These are phyloP conservation scores for Xanthoparmelia taractica DNA, from an alignment of 495 filamentous ascomycete species.

Conservation along the genomic window DNA sequence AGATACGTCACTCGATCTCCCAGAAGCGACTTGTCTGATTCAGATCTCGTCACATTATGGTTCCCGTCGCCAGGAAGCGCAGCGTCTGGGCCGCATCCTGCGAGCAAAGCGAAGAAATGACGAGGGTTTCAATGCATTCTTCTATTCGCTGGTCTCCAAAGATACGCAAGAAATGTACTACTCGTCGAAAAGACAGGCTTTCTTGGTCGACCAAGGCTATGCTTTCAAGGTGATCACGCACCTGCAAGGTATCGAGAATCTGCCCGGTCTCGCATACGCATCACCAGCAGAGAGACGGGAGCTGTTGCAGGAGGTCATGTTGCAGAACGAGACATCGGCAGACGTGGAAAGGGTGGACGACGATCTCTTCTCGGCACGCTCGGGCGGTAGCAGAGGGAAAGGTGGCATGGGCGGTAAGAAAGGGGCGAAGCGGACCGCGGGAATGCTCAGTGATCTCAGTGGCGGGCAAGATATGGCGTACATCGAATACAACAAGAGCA, in stretches of 20 bases:
- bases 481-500: conserved; percentile 71
- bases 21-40: conserved; percentile 94
- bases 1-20: conserved; percentile 92
- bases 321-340: conserved; percentile 74
- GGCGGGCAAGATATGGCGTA: conserved; percentile 97
- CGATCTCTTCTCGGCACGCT: conserved; percentile 67
- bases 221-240: conserved; percentile 99
- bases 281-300: conserved; percentile 78
- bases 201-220: conserved; percentile 97
- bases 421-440: conserved; percentile 69
- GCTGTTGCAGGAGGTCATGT: conserved; percentile 82
- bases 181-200: conserved; percentile 93
- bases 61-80: conserved; percentile 93
- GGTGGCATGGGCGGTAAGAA: conserved; percentile 39
- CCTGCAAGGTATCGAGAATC: conserved; percentile 79
- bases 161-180: conserved; percentile 99
- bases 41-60: conserved; percentile 98
- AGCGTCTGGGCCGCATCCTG: conserved; percentile 89
- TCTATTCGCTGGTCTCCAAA: conserved; percentile 94
- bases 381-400: conserved; percentile 33
- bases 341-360: conserved; percentile 74
- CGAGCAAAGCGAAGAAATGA: conserved; percentile 94
- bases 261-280: conserved; percentile 70
- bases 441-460: conserved; percentile 72
- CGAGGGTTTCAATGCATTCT: conserved; percentile 99